Base-by-base conservation (phyloP, 2,329 filamentous ascomycete species). In the Penicillium paneum region DNA sequence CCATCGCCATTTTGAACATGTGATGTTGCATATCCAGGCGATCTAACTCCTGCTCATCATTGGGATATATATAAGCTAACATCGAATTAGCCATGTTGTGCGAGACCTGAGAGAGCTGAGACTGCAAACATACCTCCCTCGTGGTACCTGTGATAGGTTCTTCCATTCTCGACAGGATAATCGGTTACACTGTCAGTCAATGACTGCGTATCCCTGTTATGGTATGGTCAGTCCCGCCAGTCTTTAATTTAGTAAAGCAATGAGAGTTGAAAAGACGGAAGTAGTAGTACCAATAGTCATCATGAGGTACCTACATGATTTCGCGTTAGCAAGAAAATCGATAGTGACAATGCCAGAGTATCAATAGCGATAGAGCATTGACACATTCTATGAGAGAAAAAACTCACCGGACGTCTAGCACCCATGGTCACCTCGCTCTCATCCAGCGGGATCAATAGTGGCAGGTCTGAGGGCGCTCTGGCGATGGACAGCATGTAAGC, bases 11-110 rank as follows among this genome's bases (percentile, higher is more conserved):
- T 44, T 76, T 78, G 66, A 79, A 78, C 62, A 84, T 76, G 61
- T 82, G 76, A 66, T 84, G 81, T 60, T 81, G 78, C 59, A 81
- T 69, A 57, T 84, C 80, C 15, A 83, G 71, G 12, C 81, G 78
- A 59, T 82, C 79, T 46, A 81, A 72, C 64, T 84, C 82, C 56
- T 74, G 67, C 58, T 79, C 77, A 64, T 83, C 81, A 65, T 82
- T 83, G 47, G 81, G 80, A 45, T 74, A 77, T 12, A 71, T 56
- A 60, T 78, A 78, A 54, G 71, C 71, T 74, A 49, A 19, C 10
- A 40, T 13, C 54, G 7, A 46, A 57, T 67, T 36, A 69, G 60
- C 55, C 48, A 43, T 41, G 26, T 31, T 40, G 35, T 21, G 24
- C 36, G 35, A 21, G 24, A 36, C 15, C 19, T 24, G 15, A 36